These are phyloP conservation scores for Nicotiana otophora DNA, from an alignment of 257 asterid species.

Conservation along the genomic window DNA sequence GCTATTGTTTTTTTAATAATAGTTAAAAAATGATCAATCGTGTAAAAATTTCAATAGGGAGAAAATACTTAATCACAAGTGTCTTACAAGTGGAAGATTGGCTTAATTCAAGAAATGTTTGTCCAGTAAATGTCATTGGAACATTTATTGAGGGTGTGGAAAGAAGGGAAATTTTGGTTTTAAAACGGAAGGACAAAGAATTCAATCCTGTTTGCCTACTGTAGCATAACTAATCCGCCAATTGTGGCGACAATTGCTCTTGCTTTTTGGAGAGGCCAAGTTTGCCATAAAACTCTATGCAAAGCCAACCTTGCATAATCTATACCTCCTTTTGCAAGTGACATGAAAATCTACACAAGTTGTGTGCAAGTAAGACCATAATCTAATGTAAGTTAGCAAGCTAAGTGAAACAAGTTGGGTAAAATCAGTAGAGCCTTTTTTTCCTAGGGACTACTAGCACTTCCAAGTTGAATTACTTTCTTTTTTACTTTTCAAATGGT, in stretches of 20 bases:
- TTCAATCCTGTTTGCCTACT: too few species aligned
- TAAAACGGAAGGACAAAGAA: too few species aligned
- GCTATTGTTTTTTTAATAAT: too few species aligned
- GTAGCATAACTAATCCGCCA: too few species aligned
- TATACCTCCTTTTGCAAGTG: not conserved
- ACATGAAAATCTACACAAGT: not conserved
- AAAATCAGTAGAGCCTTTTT: not conserved
- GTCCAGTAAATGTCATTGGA: not conserved
- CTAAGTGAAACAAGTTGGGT: not conserved
- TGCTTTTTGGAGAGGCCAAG: not conserved
- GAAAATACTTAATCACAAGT: not conserved
- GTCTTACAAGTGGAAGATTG: not conserved
- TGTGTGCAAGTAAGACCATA: not conserved
- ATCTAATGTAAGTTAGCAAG: not conserved
- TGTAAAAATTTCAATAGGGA: too few species aligned
- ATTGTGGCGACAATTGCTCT: too few species aligned
- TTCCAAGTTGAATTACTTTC: not conserved
- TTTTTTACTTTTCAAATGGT: not conserved
- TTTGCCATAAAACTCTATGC: not conserved
- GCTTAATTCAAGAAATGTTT: not conserved
- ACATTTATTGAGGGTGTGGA: not conserved
- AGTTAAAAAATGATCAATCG: too few species aligned
- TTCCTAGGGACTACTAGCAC: not conserved
- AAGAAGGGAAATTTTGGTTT: not conserved
- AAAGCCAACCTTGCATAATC: not conserved